Base-by-base conservation (phyloP, 2,329 filamentous ascomycete species). In the Pezicula rhizophila region DNA sequence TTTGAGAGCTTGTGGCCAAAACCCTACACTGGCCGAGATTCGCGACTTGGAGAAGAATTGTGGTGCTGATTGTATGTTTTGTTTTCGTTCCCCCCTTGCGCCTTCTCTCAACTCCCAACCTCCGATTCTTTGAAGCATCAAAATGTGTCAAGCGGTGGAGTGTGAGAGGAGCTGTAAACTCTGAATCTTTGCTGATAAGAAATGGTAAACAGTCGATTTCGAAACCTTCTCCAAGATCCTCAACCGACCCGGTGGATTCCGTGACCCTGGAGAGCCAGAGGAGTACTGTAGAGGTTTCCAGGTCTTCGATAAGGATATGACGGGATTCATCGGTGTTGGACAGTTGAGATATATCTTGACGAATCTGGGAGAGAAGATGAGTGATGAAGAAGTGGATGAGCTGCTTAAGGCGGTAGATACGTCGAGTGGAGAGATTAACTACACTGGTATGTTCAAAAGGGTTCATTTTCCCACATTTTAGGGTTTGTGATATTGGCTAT, bases 251-350 rank as follows among this genome's bases (percentile, higher is more conserved):
- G 91, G 91, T 67, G 93, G 93, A 63, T 99, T 99, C 86, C 90
- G 93, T 68, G 93, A 97, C 64, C 91, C 93, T 2, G 93, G 93
- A 67, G 91, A 96, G 73, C 92, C 93, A 37, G 92, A 97, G 66
- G 92, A 97, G 70, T 99, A 99, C 74, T 96, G 92, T 72, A 88
- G 92, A 54, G 93, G 93, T 48, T 99, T 99, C 77, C 93, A 99
- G 71, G 93, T 99, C 47, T 99, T 99, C 64, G 93, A 99, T 74
- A 99, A 99, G 74, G 93, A 99, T 69, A 87, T 96, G 82, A 96
- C 90, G 52, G 93, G 93, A 46, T 96, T 91, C 71, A 97, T 99
- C 67, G 93, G 92, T 49, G 92, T 97, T 57, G 93, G 93, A 50
- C 93, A 99, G 74, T 80, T 99, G 70, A 88, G 95, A 73, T 99